Evolutionary conservation across 495 filamentous ascomycete genomes (phyloP), one percentile per base, ranked within the genome.

Genomic region (Penicillium herquei): DNA sequence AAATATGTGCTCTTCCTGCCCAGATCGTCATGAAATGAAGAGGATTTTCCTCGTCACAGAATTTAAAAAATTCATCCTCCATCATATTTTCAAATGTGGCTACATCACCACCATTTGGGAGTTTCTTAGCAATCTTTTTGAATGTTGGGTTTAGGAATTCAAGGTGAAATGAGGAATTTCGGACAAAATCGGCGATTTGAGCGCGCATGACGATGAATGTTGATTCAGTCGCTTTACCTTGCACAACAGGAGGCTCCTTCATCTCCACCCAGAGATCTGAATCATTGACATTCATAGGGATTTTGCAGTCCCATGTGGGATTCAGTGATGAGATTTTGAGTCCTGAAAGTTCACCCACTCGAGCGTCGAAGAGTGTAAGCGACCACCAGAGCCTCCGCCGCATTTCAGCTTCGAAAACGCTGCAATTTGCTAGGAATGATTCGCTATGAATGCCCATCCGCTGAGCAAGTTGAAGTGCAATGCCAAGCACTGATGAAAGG

Each of bases 381-480:
- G 81, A 67, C 84, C 83, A 85, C 83, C 82, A 86, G 0, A 86
- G 75, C 37, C 83, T 65, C 45, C 82, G 78, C 50, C 81, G 76
- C 73, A 85, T 77, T 60, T 86, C 82, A 3, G 70, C 77, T 51
- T 86, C 82, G 46, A 86, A 55, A 14, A 65, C 52, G 11, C 57
- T 64, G 51, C 49, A 65, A 55, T 61, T 68, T 5, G 68, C 54
- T 16, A 62, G 56, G 17, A 52, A 53, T 0, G 73, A 59, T 56
- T 85, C 80, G 51, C 54, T 72, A 39, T 84, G 71, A 41, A 85
- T 70, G 4, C 79, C 74, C 66, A 85, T 77, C 43, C 80, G 78
- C 51, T 77, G 73, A 5, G 81, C 81, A 32, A 80, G 79, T 49
- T 81, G 81, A 32, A 80, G 73, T 1, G 81, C 79, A 7, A 82